These are phyloP conservation scores for Gossypium raimondii DNA, from an alignment of 345 rosid species.

Conservation along the genomic window DNA sequence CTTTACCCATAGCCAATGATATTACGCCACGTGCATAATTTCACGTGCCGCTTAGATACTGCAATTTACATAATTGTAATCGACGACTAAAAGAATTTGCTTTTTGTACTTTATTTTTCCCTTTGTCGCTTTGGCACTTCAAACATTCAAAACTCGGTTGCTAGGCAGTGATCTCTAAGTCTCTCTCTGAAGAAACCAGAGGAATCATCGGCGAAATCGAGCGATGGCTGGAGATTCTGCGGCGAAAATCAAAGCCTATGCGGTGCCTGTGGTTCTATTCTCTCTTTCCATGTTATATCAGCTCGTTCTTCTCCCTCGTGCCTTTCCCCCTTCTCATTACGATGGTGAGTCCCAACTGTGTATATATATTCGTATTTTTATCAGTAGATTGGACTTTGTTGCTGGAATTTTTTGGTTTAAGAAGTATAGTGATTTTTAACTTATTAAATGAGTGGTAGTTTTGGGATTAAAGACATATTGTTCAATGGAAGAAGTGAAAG, in stretches of 20 bases:
- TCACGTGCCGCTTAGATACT: background rate
- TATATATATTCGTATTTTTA: background rate
- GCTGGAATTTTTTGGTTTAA: background rate
- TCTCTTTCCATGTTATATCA: constrained; percentile 62
- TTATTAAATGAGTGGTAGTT: constrained; percentile 33
- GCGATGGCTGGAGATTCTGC: constrained; percentile 38
- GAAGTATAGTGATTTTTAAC: background rate
- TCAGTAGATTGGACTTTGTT: background rate
- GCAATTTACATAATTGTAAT: background rate
- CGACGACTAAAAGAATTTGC: background rate
- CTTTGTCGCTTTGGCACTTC: background rate
- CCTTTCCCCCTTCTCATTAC: constrained; percentile 78
- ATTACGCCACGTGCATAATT: background rate
- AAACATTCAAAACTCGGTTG: background rate
- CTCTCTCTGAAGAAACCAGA: background rate
- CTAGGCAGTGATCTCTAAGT: background rate
- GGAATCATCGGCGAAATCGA: background rate
- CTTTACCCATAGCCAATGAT: background rate
- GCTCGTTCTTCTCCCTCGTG: constrained; percentile 67
- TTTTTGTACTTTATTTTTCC: background rate
- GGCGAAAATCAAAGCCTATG: constrained; percentile 47
- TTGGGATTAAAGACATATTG: constrained; percentile 53
- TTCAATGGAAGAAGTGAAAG: constrained; percentile 58
- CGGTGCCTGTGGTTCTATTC: constrained; percentile 57
- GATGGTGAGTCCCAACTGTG: constrained; percentile 42